Base-by-base conservation (phyloP, 1,284 basidiomycete species). In the Ganoderma multipileum region DNA sequence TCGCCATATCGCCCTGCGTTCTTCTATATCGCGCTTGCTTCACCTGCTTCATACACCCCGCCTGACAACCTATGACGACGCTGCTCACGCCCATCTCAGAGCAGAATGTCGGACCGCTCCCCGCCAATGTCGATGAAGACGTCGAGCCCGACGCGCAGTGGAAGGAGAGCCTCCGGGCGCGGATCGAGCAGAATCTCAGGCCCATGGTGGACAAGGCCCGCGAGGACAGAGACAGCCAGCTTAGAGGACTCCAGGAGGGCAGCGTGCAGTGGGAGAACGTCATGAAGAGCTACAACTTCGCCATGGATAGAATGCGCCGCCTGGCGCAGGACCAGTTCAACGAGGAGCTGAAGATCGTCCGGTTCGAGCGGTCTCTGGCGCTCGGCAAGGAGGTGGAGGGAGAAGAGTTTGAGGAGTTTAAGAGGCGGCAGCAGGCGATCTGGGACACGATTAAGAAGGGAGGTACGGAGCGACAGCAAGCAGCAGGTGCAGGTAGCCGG, bases 201-300 rank as follows among this genome's bases (percentile, higher is more conserved):
- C 75, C 79, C 60, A 84, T 87, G 82, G 80, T 86, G 57, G 79
- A 83, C 60, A 83, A 86, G 60, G 86, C 87, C 5, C 84, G 83
- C 75, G 79, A 81, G 65, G 82, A 81, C 28, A 77, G 82, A 63
- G 77, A 83, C 12, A 74, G 72, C 11, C 78, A 82, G 66, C 78
- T 89, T 36, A 42, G 79, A 77, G 66, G 77, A 71, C 2, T 68
- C 76, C 65, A 68, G 80, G 71, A 74, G 72, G 65, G 69, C 58
- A 70, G 75, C 1, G 69, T 74, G 18, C 72, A 77, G 36, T 78
- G 80, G 18, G 76, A 83, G 4, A 73, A 71, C 16, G 73, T 86
- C 42, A 73, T 78, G 54, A 63, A 75, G 2, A 82, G 84, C 30
- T 85, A 84, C 73, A 71, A 80, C 14, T 72, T 75, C 0, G 78